Base-by-base conservation (phyloP, 352 stramenopile species). In the Phytopythium cucurbitacearum region DNA sequence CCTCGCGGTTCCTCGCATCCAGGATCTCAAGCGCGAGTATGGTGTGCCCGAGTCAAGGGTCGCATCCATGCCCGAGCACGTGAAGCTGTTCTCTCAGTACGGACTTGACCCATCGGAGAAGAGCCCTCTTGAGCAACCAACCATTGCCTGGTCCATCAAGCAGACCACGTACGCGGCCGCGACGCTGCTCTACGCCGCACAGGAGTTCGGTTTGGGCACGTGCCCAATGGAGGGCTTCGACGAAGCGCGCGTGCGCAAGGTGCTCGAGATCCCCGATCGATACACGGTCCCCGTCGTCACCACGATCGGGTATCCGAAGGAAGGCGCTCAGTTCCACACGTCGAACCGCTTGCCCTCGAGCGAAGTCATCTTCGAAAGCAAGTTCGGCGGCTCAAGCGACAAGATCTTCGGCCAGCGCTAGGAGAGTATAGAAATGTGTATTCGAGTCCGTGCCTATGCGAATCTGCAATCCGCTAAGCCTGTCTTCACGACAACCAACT, bases 321-420 rank as follows among this genome's bases (percentile, higher is more conserved):
- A 53, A 3, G 45, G 48, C 9, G 34, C 33, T 9, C 55, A 53
- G 39, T 51, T 47, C 0, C 47, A 67, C 38, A 57, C 48, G 10
- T 81, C 77, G 8, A 72, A 57, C 35, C 73, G 85, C 7, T 57
- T 95, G 12, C 48, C 72, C 16, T 73, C 70, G 11, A 83, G 68
- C 0, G 73, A 95, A 50, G 56, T 95, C 28, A 89, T 95, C 58
- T 95, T 93, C 33, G 76, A 90, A 53, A 82, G 82, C 52, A 91
- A 88, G 51, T 94, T 93, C 62, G 85, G 85, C 45, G 50, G 74
- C 13, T 80, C 77, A 7, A 85, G 70, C 50, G 65, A 78, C 32
- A 51, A 67, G 34, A 59, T 91, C 59, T 87, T 92, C 62, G 58
- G 21, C 21, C 21, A 28, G 21, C 21, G 21, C 21, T 28, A 28